Percentiles rank a stretch among this genome's conserved stretches.
Conservation (phyloP, 2,329 filamentous ascomycete species). For the Phialophora macrospora region DNA sequence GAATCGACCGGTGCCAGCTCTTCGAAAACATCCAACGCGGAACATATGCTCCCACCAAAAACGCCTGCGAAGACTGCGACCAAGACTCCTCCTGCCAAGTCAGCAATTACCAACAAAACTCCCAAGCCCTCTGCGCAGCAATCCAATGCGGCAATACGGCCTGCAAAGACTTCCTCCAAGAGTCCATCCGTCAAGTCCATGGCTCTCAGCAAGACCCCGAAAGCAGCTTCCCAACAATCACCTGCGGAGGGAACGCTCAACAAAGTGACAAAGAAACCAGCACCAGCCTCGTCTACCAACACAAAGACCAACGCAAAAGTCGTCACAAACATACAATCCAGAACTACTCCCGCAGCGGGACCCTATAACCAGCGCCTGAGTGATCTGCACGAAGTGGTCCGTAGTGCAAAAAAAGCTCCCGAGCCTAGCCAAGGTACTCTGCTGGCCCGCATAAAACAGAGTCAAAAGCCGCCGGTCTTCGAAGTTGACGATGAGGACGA, state of each 20-base stretch:
- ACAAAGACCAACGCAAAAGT: constrained; percentile 7
- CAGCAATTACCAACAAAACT: background rate
- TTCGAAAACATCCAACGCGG: constrained; percentile 2
- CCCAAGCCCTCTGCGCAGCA: background rate
- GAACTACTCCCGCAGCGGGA: background rate
- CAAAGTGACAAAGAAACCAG: constrained; percentile 10
- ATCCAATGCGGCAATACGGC: background rate
- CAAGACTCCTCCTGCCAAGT: constrained; percentile 1
- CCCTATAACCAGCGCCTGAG: constrained; percentile 20
- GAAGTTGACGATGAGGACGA: constrained; percentile 21
- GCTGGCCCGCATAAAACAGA: constrained; percentile 9
- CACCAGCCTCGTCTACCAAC: background rate
- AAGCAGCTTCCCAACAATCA: constrained; percentile 1
- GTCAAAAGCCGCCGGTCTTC: constrained; percentile 13
- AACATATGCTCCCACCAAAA: constrained; percentile 11
- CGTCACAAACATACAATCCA: constrained; percentile 13
- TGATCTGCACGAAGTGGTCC: constrained; percentile 16
- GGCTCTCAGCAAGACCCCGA: constrained; percentile 9
- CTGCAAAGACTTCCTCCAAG: constrained; percentile 8
- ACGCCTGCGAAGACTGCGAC: constrained; percentile 13
- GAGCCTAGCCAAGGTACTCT: constrained; percentile 7
- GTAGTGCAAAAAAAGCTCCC: constrained; percentile 11
- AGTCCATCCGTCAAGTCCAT: constrained; percentile 21
- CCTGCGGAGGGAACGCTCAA: background rate
- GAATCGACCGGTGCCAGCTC: constrained; percentile 15